Base-by-base conservation (phyloP, 2,329 filamentous ascomycete genomes). In the Thermomyces lanuginosus region DNA sequence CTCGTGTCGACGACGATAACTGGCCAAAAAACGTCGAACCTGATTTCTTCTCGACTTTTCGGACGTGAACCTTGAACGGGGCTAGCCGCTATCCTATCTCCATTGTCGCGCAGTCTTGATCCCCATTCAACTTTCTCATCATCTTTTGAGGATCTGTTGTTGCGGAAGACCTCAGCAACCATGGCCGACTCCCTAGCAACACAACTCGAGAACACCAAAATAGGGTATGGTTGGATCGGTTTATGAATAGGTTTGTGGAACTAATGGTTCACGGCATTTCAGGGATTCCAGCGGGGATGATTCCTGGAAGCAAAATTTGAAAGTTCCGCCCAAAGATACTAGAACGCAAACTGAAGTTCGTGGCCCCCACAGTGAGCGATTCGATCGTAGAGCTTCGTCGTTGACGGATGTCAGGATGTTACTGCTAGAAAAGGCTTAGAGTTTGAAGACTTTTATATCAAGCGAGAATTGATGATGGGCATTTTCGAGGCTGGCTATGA, bases 401-500 rank as follows among this genome's bases (percentile, higher is more conserved):
- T 36, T 46, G 36, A 43, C 30, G 13, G 18, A 17, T 22, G 36
- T 26, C 43, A 92, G 79, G 89, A 98, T 78, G 91, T 98, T 35
- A 95, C 86, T 31, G 84, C 83, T 45, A 98, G 86, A 16, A 95
- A 93, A 61, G 89, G 89, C 34, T 66, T 98, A 36, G 89, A 98
- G 43, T 98, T 93, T 48, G 91, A 98, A 57, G 81, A 95, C 41
- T 93, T 98, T 52, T 79, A 78, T 40, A 76, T 98, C 43, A 92
- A 92, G 63, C 71, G 89, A 50, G 81, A 92, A 51, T 63, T 98
- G 35, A 72, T 98, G 61, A 98, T 95, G 86, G 89, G 89, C 36
- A 95, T 98, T 40, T 98, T 95, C 55, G 89, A 98, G 62, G 89
- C 89, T 41, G 89, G 89, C 37, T 98, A 93, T 55, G 89, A 98